phyloP scores from a whole-genome alignment of 352 stramenopile species.

The Phytophthora sansomeana region DNA sequence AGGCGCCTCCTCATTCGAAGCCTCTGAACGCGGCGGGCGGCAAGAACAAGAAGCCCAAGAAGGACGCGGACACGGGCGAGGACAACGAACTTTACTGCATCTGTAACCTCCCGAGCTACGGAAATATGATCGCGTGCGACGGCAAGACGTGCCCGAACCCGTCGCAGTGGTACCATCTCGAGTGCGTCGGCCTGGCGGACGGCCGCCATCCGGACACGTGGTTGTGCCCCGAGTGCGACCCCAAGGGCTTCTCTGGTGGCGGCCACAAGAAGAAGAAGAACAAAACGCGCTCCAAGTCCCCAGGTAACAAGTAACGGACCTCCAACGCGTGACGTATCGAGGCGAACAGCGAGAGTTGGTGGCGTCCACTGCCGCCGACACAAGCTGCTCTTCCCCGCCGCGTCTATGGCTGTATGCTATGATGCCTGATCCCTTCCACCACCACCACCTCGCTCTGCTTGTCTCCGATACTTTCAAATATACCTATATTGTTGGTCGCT shows the following conservation, averaged over 20 bases:
- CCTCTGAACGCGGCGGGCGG: constrained; percentile 24
- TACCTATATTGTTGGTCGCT: constrained; percentile 33
- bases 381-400: not conserved
- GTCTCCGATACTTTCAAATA: constrained; percentile 39
- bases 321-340: constrained; percentile 13
- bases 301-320: constrained; percentile 61
- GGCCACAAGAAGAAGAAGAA: constrained; percentile 90
- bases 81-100: constrained; percentile 92
- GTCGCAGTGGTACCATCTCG: constrained; percentile 90
- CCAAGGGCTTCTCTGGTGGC: constrained; percentile 66
- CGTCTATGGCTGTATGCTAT: constrained; percentile 21
- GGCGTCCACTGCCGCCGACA: not conserved
- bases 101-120: constrained; percentile 87
- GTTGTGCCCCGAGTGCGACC: constrained; percentile 88
- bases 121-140: constrained; percentile 91
- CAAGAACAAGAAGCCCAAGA: constrained; percentile 72
- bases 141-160: constrained; percentile 89
- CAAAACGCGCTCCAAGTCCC: constrained; percentile 81
- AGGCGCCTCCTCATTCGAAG: constrained; percentile 36
- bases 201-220: constrained; percentile 86
- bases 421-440: constrained; percentile 14
- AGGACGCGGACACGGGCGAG: constrained; percentile 71
- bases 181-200: constrained; percentile 86
- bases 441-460: constrained; percentile 13
- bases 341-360: constrained; percentile 13